These are phyloP conservation scores for Aspergillus nomiae DNA, from an alignment of 2,329 filamentous ascomycete species.

Conservation along the genomic window DNA sequence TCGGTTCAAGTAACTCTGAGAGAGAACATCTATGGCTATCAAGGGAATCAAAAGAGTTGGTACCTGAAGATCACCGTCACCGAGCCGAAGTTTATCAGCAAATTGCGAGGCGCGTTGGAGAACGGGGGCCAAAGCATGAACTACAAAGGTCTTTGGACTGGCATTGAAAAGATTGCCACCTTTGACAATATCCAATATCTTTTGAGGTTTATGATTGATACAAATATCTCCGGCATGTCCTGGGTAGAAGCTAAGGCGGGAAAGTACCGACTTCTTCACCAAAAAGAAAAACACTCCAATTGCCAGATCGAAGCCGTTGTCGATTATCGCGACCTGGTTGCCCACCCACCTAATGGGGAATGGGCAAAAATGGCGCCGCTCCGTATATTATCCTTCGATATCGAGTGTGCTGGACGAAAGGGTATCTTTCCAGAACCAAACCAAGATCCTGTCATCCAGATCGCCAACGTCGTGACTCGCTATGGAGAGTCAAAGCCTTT, in stretches of 20 bases:
- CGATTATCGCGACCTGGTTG: constrained; percentile 78
- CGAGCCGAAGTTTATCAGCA: constrained; percentile 81
- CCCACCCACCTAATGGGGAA: constrained; percentile 85
- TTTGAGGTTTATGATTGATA: constrained; percentile 96
- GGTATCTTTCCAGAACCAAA: constrained; percentile 95
- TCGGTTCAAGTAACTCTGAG: constrained; percentile 79
- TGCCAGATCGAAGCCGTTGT: constrained; percentile 94
- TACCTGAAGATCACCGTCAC: constrained; percentile 93
- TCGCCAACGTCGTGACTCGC: constrained; percentile 90
- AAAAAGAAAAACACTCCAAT: constrained; percentile 75
- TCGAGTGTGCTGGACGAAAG: constrained; percentile 96
- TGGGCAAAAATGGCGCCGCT: constrained; percentile 98
- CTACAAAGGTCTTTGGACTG: constrained; percentile 88
- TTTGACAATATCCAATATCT: constrained; percentile 97
- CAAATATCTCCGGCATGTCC: constrained; percentile 90
- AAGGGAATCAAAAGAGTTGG: constrained; percentile 87
- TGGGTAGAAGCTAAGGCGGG: constrained; percentile 85
- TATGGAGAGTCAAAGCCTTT: constrained; percentile 97
- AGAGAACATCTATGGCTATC: constrained; percentile 91
- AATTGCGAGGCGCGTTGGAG: constrained; percentile 75
- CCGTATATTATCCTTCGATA: constrained; percentile 93
- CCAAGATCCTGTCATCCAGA: constrained; percentile 93
- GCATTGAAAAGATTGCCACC: constrained; percentile 73
- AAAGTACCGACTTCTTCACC: constrained; percentile 70
- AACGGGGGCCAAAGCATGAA: constrained; percentile 67